These are phyloP conservation scores for Wickerhamiella parazyma DNA, from an alignment of 805 yeast species.

Conservation along the genomic window DNA sequence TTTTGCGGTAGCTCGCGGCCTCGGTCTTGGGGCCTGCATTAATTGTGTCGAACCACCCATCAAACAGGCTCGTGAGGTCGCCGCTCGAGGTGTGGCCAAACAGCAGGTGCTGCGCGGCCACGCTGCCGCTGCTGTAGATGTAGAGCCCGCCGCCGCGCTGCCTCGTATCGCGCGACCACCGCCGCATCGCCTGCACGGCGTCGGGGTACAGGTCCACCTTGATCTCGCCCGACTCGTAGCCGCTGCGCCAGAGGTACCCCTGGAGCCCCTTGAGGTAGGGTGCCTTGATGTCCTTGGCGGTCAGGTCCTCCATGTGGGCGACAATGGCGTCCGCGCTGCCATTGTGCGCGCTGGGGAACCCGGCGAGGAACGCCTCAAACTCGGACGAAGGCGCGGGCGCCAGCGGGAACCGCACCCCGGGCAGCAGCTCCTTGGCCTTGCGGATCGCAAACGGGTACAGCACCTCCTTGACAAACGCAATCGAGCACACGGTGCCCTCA, in stretches of 20 bases:
- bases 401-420: conserved; percentile 20
- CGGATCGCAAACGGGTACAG: conserved; percentile 57
- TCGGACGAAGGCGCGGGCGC: conserved; percentile 15
- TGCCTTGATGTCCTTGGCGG: conserved; percentile 58
- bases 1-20: conserved; percentile 42
- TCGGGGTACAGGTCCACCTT: conserved; percentile 67
- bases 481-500: conserved; percentile 91
- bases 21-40: conserved; percentile 66
- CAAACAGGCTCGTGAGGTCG: conserved; percentile 34
- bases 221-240: conserved; percentile 65
- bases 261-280: conserved; percentile 64
- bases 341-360: conserved; percentile 33
- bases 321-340: conserved; percentile 26
- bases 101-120: conserved; percentile 70
- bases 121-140: conserved; percentile 83
- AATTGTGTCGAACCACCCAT: conserved; percentile 73
- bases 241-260: conserved; percentile 70
- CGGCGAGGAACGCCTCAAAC: conserved; percentile 25
- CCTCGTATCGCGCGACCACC: conserved; percentile 25
- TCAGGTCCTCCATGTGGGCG: conserved; percentile 43
- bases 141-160: conserved; percentile 30
- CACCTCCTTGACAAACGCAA: conserved; percentile 68
- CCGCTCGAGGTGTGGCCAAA: conserved; percentile 43
- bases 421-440: conserved; percentile 19
- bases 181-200: conserved; percentile 44